Base-by-base conservation (phyloP, 2,329 filamentous ascomycete species). In the Cercospora berteroae region DNA sequence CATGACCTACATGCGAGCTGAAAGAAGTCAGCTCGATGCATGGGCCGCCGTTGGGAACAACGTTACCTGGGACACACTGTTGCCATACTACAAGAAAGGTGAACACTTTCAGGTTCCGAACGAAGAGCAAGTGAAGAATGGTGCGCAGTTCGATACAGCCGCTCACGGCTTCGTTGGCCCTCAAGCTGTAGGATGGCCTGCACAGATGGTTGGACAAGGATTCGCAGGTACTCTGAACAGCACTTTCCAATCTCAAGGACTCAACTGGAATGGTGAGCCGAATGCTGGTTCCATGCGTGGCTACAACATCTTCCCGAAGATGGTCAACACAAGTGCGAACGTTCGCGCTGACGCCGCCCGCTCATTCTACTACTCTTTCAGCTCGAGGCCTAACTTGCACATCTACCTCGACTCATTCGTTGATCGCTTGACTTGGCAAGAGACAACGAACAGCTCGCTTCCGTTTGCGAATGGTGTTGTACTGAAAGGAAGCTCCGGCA, bases 341-440 rank as follows among this genome's bases (percentile, higher is more conserved):
- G 74, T 81, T 10, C 79, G 83, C 10, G 78, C 81, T 65, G 82
- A 85, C 74, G 81, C 83, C 39, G 83, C 81, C 4, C 75, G 81
- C 16, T 81, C 82, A 4, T 85, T 83, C 69, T 84, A 83, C 70
- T 82, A 77, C 63, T 81, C 83, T 1, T 72, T 81, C 65, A 74
- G 73, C 59, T 67, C 75, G 18, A 75, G 83, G 55, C 58, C 74
- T 2, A 85, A 85, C 68, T 73, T 84, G 1, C 71, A 81, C 3
- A 72, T 84, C 1, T 78, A 83, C 31, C 69, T 80, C 18, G 81
- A 83, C 67, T 81, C 82, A 0, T 75, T 76, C 1, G 83, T 79
- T 0, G 79, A 80, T 50, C 76, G 75, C 29, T 75, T 84, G 16
- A 65, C 80, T 5, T 83, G 80, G 79, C 52, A 39, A 16, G 39